Conservation (phyloP, 345 rosid genomes). For the Psidium friedrichsthalianum region DNA sequence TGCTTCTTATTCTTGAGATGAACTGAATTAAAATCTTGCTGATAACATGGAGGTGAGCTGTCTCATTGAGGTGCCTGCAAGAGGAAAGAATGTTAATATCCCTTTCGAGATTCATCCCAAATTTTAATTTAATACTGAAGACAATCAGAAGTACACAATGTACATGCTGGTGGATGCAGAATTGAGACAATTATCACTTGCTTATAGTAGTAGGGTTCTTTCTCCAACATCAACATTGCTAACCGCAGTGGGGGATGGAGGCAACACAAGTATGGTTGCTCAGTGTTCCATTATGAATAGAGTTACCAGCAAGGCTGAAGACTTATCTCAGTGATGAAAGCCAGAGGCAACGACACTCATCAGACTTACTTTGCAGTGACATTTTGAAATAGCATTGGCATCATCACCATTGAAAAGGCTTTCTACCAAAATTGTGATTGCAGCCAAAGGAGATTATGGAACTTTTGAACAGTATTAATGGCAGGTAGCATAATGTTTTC, state of each 20-base stretch:
- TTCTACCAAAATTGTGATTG: background rate
- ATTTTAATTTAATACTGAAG: background rate
- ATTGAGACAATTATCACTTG: background rate
- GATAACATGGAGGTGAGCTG: constrained; percentile 84
- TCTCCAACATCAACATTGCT: background rate
- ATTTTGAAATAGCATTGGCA: background rate
- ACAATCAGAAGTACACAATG: background rate
- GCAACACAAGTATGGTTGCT: background rate
- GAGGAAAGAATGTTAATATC: background rate
- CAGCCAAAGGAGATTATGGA: background rate
- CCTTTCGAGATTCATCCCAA: background rate
- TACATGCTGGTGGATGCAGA: background rate
- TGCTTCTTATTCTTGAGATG: constrained; percentile 82
- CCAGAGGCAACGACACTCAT: background rate
- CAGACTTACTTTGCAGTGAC: background rate
- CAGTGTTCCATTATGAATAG: background rate
- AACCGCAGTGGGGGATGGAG: background rate
- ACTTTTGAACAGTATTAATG: background rate
- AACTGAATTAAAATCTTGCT: constrained; percentile 83
- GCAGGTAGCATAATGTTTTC: background rate
- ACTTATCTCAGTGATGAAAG: background rate
- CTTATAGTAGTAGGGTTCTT: background rate
- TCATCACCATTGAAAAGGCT: background rate
- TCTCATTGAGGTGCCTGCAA: constrained; percentile 58
- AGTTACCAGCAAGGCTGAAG: background rate